Evolutionary conservation across 306 rosid genomes (phyloP), one percentile per base, ranked within the genome.

Genomic region (Vigna nakashimae): DNA sequence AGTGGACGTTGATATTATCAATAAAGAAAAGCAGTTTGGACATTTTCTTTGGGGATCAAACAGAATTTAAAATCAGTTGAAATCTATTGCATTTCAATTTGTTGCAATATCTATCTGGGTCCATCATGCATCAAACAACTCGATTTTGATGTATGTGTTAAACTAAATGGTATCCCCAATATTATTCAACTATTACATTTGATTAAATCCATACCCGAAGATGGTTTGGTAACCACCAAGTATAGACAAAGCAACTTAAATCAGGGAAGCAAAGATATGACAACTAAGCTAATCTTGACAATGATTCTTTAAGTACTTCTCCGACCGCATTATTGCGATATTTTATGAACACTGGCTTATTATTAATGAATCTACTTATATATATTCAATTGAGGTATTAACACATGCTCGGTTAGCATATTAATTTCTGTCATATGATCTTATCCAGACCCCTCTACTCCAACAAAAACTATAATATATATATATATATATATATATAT

Each of bases 251-350:
- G 17, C 43, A 40, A 36, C 30, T 76, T 76, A 40, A 62, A 50
- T 65, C 15, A 65, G 32, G 24, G 46, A 15, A 26, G 52, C 71
- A 36, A 66, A 55, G 75, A 77, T 53, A 67, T 55, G 81, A 77
- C 81, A 77, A 42, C 74, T n/a, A 66, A 77, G 74, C 69, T 55
- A 56, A 66, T 67, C 75, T 66, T 56, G 9, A 28, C 7, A 38
- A 65, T 22, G 73, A 28, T 30, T 65, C 71, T 28, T 45, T 28
- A 30, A 32, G 42, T 62, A 63, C 24, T 48, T 75, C 68, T 40
- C 57, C 2, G 9, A 57, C 28, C 46, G 69, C 50, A 43, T 16
- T 42, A 42, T 65, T 65, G 70, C 32, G 40, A 65, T 65, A 65
- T 65, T 65, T 65, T 65, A 65, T 64, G 28, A 55, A 24, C 32